Conservation (phyloP, 2,329 filamentous ascomycete genomes). For the Tolypocladium nubicola region DNA sequence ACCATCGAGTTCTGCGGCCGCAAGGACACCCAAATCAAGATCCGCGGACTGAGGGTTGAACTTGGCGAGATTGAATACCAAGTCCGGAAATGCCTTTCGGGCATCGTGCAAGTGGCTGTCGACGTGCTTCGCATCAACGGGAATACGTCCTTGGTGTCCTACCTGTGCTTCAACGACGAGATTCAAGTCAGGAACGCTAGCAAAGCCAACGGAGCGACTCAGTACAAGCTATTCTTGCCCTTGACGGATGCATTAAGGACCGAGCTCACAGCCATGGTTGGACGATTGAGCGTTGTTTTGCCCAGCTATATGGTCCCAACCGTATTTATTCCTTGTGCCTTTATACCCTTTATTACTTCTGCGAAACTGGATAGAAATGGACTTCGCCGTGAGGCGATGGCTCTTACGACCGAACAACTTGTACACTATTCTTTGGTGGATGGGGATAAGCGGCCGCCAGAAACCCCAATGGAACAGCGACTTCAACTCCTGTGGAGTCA, state of each 20-base stretch:
- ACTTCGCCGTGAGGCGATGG: too few species aligned
- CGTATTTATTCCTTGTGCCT: slow-evolving; percentile 1
- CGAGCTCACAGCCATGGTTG: neutral
- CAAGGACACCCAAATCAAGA: slow-evolving; percentile 15
- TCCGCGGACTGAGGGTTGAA: slow-evolving; percentile 12
- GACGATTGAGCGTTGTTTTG: neutral
- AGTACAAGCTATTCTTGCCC: too few species aligned
- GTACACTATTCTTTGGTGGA: too few species aligned
- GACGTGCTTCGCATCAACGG: neutral
- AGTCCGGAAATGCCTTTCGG: neutral
- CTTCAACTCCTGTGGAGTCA: too few species aligned
- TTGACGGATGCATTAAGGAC: neutral
- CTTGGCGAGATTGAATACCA: neutral
- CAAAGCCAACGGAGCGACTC: too few species aligned
- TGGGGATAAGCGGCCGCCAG: too few species aligned
- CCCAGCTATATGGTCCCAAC: slow-evolving; percentile 3
- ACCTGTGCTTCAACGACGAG: too few species aligned
- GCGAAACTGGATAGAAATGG: slow-evolving; percentile 2
- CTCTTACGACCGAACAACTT: too few species aligned
- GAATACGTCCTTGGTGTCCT: too few species aligned
- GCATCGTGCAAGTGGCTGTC: neutral
- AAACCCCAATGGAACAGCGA: too few species aligned
- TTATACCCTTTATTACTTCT: slow-evolving; percentile 3
- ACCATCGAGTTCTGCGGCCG: slow-evolving; percentile 9
- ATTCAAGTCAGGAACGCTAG: too few species aligned